Evolutionary conservation across 1,284 basidiomycete genomes (phyloP), one percentile per base, ranked within the genome.

Genomic region (Waitea zeae): DNA sequence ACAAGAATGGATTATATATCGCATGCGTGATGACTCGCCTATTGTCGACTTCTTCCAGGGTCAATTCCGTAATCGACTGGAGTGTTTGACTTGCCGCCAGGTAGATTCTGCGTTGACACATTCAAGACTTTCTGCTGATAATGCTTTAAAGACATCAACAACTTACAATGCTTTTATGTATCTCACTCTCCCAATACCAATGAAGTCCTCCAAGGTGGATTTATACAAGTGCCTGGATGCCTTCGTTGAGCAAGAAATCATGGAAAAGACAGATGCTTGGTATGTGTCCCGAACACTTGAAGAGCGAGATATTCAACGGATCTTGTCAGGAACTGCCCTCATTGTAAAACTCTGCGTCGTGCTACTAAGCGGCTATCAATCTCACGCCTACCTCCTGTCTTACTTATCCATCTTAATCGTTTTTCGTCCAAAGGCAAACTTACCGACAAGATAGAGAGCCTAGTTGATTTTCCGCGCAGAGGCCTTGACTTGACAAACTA

Each of bases 111-210:
- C n/a, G 24, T 4, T 14, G 36, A 39, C 13, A 19, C 13, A 36
- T 35, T 15, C 14, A 12, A 14, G 39, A 20, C 22, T 17, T 38
- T 35, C 24, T 27, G 24, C 35, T 36, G 19, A 36, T 15, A 41
- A 42, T 30, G 42, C 35, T 34, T 22, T 12, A 46, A 95, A 87
- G n/a, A 97, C 93, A 2, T 95, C 89, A 18, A 97, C 90, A 4
- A 97, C 92, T 5, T 98, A 95, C 49, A 96, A 98, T 50, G 72
- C 86, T 3, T 98, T 98, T 59, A 96, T 96, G 67, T 93, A 95
- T 46, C 67, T 98, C 37, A 84, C 89, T 22, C 54, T 98, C 37
- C 92, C 93, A 1, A 76, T 98, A 36, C 90, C 93, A 1, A 61
- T 66, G 12, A 66, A 68, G 35, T 61, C 62, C 20, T 59, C 64